These are phyloP conservation scores for Papilionanthe hybrid DNA, from an alignment of 116 monocot genomes.

Conservation along the genomic window DNA sequence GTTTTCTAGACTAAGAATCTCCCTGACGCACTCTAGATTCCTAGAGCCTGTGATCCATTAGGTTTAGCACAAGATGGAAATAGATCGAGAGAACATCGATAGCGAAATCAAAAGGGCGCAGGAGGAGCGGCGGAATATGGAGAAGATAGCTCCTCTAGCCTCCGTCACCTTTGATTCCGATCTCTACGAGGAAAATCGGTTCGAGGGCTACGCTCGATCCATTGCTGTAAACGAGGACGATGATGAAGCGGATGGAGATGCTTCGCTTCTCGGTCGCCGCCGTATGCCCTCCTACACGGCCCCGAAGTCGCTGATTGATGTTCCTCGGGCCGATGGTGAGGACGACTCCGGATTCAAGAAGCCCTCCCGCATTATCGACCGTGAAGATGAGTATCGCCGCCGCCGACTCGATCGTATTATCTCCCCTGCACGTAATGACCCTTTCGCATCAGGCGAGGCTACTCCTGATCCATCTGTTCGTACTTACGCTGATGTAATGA, in stretches of 20 bases:
- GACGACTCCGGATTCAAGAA: conserved; percentile 63
- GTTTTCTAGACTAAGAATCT: neutral
- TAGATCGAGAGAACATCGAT: conserved; percentile 17
- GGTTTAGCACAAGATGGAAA: conserved; percentile 29
- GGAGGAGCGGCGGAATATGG: conserved; percentile 85
- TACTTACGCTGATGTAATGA: conserved; percentile 89
- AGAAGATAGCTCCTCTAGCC: conserved; percentile 61
- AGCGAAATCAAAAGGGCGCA: conserved; percentile 65
- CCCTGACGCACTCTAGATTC: neutral
- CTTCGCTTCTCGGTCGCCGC: conserved; percentile 45
- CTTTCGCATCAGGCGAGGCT: conserved; percentile 73
- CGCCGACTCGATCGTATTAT: conserved; percentile 65
- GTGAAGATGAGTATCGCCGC: conserved; percentile 87
- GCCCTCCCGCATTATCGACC: conserved; percentile 67
- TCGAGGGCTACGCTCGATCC: conserved; percentile 80
- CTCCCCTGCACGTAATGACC: conserved; percentile 78
- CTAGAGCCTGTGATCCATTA: neutral
- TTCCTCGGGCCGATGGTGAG: conserved; percentile 47
- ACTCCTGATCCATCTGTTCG: conserved; percentile 74
- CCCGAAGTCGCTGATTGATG: conserved; percentile 47
- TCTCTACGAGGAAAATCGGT: conserved; percentile 81
- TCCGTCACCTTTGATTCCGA: conserved; percentile 80
- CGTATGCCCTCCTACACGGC: conserved; percentile 71
- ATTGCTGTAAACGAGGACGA: conserved; percentile 84
- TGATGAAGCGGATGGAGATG: conserved; percentile 23